A percentile compares a stretch with the other conserved stretches of the same genome.
phyloP scores from a whole-genome alignment of 805 yeast species.

The Starmerella sp. region DNA sequence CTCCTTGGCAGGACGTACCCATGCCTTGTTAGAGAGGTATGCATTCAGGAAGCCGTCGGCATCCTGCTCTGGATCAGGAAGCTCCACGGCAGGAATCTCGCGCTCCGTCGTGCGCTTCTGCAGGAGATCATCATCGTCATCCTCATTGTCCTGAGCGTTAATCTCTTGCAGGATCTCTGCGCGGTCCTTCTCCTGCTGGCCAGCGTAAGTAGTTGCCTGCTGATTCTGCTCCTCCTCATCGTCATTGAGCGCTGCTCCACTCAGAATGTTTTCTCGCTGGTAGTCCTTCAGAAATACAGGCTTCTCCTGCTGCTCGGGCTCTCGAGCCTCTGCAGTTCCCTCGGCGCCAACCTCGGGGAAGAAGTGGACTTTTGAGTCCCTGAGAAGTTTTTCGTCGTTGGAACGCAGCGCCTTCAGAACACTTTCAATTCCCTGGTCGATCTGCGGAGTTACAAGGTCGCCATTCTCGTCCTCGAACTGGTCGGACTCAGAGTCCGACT shows the following conservation, averaged over 20 bases:
- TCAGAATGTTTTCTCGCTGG: slow-evolving; percentile 71
- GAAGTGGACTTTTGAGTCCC: slow-evolving; percentile 60
- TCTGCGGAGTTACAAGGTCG: slow-evolving; percentile 72
- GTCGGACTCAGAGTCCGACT: slow-evolving; percentile 30
- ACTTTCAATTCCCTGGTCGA: slow-evolving; percentile 64
- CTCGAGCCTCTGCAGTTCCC: slow-evolving; percentile 17
- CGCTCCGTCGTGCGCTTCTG: slow-evolving; percentile 46
- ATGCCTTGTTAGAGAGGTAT: slow-evolving; percentile 66
- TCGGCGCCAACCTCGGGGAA: slow-evolving; percentile 54
- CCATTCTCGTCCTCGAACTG: slow-evolving; percentile 91
- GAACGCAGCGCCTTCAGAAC: slow-evolving; percentile 65
- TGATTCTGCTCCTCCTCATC: slow-evolving; percentile 37
- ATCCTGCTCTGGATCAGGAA: slow-evolving; percentile 55
- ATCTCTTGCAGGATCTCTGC: slow-evolving; percentile 65
- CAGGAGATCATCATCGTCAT: slow-evolving; percentile 39
- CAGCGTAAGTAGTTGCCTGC: slow-evolving; percentile 48
- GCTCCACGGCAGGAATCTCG: slow-evolving; percentile 24
- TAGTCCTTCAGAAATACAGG: slow-evolving; percentile 88
- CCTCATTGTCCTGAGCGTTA: slow-evolving; percentile 42
- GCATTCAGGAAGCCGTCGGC: slow-evolving; percentile 61
- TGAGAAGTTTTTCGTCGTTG: slow-evolving; percentile 41
- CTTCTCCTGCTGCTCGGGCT: slow-evolving; percentile 33
- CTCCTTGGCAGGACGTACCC: slow-evolving; percentile 64
- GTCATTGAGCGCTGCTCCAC: slow-evolving; percentile 50
- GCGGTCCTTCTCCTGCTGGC: slow-evolving; percentile 67